Evolutionary conservation across 2,329 filamentous ascomycete species (phyloP).

Genomic region (Fusarium domesticum): DNA sequence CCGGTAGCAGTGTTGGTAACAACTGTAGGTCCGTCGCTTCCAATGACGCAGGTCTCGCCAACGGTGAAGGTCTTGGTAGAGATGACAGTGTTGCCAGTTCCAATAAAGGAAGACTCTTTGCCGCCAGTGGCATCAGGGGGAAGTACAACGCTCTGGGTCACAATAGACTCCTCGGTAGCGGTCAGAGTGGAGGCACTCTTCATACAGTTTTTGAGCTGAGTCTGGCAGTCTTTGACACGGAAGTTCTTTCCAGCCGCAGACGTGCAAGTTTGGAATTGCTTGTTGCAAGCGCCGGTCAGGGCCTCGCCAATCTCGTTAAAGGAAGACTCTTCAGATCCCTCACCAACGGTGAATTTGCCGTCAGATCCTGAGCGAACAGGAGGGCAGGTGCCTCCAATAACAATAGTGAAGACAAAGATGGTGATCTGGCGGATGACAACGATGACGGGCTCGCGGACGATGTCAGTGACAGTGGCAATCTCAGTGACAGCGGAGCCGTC

Average conservation of each 20-base stretch:
- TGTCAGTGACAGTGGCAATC: constrained; percentile 17
- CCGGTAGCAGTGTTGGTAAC: constrained; percentile 8
- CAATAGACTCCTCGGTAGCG: constrained; percentile 21
- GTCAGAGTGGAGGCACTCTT: constrained; percentile 24
- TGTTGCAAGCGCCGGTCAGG: constrained; percentile 23
- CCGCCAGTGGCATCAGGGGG: constrained; percentile 24
- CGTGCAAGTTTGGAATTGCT: constrained; percentile 26
- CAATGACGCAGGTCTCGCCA: constrained; percentile 24
- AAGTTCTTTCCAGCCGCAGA: constrained; percentile 26
- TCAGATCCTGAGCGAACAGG: constrained; percentile 18
- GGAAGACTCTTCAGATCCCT: constrained; percentile 16
- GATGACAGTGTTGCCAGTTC: constrained; percentile 23
- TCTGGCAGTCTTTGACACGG: constrained; percentile 22
- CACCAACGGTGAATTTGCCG: constrained; percentile 24
- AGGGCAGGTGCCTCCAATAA: constrained; percentile 29
- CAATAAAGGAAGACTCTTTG: constrained; percentile 15
- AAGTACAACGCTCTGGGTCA: constrained; percentile 27
- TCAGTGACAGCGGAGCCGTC: constrained; percentile 5
- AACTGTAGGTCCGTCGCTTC: constrained; percentile 20
- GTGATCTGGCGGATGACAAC: constrained; percentile 24
- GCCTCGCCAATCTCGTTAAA: constrained; percentile 24
- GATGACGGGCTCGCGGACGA: constrained; percentile 17
- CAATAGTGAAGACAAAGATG: constrained; percentile 22
- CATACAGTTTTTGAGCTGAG: constrained; percentile 26
- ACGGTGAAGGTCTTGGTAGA: constrained; percentile 28